phyloP scores from a whole-genome alignment of 345 rosid species.

The Eucalyptus marginata region DNA sequence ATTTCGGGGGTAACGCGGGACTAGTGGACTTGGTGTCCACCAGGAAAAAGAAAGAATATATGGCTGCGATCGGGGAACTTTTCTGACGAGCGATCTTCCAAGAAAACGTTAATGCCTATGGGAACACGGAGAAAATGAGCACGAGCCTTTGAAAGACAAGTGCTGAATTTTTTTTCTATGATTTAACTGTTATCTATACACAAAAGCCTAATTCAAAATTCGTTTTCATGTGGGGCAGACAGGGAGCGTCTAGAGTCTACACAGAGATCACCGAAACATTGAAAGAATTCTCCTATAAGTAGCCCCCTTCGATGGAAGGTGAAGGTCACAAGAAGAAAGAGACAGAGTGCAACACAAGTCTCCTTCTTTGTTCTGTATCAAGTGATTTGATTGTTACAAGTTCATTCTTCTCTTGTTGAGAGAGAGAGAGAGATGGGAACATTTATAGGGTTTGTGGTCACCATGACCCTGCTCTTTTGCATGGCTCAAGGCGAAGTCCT shows the following conservation, averaged over 20 bases:
- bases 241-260: background rate
- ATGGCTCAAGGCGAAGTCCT: background rate
- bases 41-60: background rate
- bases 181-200: no score
- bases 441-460: background rate
- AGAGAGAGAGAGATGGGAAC: background rate
- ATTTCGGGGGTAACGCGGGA: background rate
- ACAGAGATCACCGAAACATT: background rate
- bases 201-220: background rate
- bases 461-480: background rate
- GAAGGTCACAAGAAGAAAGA: background rate
- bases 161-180: background rate
- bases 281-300: background rate
- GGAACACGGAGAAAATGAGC: background rate
- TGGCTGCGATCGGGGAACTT: no score
- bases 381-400: background rate
- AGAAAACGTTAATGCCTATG: background rate
- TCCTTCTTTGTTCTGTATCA: background rate
- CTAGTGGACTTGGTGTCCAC: background rate
- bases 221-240: background rate
- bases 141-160: background rate
- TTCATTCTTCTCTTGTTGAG: background rate
- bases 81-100: no score
- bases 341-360: background rate
- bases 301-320: background rate